A percentile compares a stretch with the other conserved stretches of the same genome.
Conservation (phyloP, 176 grass and related monocot species). For the Hordeum vulgare region MorexV3_pseudomolecules_assembly NC_058521.1:578233612-578234111, state of each 20-base stretch:
- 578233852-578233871: slow-evolving; percentile 17
- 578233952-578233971: neutral
- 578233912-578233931: neutral
- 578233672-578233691: slow-evolving; percentile 58
- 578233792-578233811: slow-evolving; percentile 33
- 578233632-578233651: slow-evolving; percentile 49
- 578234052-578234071: neutral
- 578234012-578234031: neutral
- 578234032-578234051: neutral
- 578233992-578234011: neutral
- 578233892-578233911: neutral
- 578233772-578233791: slow-evolving; percentile 53
- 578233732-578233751: slow-evolving; percentile 64
- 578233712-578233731: slow-evolving; percentile 51
- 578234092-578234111: neutral
- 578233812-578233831: slow-evolving; percentile 18
- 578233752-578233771: slow-evolving; percentile 13
- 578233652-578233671: slow-evolving; percentile 41
- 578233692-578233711: slow-evolving; percentile 74
- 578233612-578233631: slow-evolving; percentile 32
- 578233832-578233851: slow-evolving; percentile 23
- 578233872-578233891: neutral
- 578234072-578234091: neutral
- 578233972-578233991: neutral
- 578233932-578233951: neutral